phyloP scores from a whole-genome alignment of 2,329 filamentous ascomycete species.

The Dactylellina sp. region DNA sequence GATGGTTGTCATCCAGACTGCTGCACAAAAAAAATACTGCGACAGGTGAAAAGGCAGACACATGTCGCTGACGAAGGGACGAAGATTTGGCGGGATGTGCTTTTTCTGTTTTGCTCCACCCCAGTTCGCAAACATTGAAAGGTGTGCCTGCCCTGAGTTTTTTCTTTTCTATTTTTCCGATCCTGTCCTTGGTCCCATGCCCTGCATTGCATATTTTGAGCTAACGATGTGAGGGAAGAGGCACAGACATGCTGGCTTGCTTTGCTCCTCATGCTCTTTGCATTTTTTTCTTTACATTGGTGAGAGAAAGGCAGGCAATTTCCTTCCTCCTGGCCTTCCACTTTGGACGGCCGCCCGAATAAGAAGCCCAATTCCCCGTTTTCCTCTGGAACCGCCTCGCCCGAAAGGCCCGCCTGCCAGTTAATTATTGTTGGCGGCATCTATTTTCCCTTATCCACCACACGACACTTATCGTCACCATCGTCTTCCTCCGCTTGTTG shows the following conservation, averaged over 20 bases:
- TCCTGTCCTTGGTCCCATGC: conserved; percentile 51
- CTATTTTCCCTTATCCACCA: conserved; percentile 55
- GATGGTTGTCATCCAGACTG: conserved; percentile 40
- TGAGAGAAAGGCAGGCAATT: conserved; percentile 29
- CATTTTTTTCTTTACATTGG: conserved; percentile 10
- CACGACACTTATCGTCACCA: conserved; percentile 56
- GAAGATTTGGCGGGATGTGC: neutral
- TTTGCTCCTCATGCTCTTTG: conserved; percentile 32
- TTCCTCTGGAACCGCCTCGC: conserved; percentile 53
- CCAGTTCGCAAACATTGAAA: conserved; percentile 46
- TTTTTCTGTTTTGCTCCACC: conserved; percentile 14
- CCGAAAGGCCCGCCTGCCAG: conserved; percentile 46
- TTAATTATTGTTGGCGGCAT: conserved; percentile 51
- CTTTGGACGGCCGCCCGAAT: conserved; percentile 55
- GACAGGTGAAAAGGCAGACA: conserved; percentile 13
- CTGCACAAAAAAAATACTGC: neutral
- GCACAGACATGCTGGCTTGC: conserved; percentile 51
- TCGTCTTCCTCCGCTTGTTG: conserved; percentile 22
- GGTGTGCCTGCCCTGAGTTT: conserved; percentile 49
- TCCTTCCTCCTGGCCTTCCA: conserved; percentile 56
- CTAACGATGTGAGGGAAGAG: conserved; percentile 56
- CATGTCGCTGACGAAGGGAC: conserved; percentile 11
- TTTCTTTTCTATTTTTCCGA: conserved; percentile 52
- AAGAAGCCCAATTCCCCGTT: conserved; percentile 57
- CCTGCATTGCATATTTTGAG: conserved; percentile 57